Base-by-base conservation (phyloP, 108 stramenopile species). In the Cyclotella choctawhatcheeana region DNA sequence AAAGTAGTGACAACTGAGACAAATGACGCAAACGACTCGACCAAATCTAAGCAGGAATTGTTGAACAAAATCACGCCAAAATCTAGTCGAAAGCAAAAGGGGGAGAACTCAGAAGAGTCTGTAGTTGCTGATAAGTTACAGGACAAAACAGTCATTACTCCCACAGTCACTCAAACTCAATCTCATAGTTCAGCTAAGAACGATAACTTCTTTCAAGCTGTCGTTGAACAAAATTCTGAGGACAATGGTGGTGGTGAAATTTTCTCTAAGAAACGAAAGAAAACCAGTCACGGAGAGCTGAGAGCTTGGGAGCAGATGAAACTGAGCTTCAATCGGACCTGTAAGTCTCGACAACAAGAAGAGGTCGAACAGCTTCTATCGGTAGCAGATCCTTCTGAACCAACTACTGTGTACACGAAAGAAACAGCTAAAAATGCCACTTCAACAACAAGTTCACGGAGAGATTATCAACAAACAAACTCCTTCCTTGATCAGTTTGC, bases 291-390 rank as follows among this genome's bases (percentile, higher is more conserved):
- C 21, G 40, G 60, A 43, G 77, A 79, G 14, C 65, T 60, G 22
- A 60, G 65, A 54, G 26, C 32, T 31, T 79, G 77, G 77, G 69
- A 79, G 17, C 77, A 79, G 54, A 67, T 44, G 64, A 70, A 50
- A 20, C 35, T 79, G 5, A 71, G 30, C 35, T 79, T 71, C 60
- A 54, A 66, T 3, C 45, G 70, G 21, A 61, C 66, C 52, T 47
- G 71, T 18, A 78, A 67, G 58, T 31, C 44, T 13, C 54, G 67
- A 55, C 47, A 65, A 18, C 58, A 35, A 27, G 45, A 71, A 30
- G 70, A 71, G 31, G 31, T 71, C 21, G 44, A 65, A 22, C 58
- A 58, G 24, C 22, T 79, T 20, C 69, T 79, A n/a, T 44, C 63
- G 24, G 29, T 55, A 2, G 40, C 21, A 20, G 44, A 56, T 3